phyloP scores from a whole-genome alignment of 2,329 filamentous ascomycete genomes.

The Cytospora piceae region DNA sequence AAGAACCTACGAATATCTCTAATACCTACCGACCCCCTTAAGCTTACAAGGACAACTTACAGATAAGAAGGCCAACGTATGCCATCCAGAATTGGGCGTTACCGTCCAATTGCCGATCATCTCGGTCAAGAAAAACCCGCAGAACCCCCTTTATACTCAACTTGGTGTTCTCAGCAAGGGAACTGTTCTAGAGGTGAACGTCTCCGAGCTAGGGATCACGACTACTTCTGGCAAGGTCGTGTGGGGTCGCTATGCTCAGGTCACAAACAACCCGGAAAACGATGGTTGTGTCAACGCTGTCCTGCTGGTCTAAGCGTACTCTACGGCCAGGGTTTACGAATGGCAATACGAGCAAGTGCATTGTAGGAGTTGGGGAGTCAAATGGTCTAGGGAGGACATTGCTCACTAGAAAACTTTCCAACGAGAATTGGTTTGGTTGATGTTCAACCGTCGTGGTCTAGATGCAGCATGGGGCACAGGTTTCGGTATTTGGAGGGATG shows the following conservation, averaged over 20 bases:
- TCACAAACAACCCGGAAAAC: constrained; percentile 57
- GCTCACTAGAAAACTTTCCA: neutral
- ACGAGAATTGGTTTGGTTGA: too few relatives aligned
- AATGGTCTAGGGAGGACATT: neutral
- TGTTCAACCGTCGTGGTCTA: neutral
- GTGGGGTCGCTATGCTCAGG: constrained; percentile 84
- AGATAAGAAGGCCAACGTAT: constrained; percentile 53
- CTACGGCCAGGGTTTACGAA: too few relatives aligned
- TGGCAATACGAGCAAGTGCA: constrained; percentile 4
- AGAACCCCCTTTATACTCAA: constrained; percentile 89
- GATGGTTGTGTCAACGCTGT: constrained; percentile 40
- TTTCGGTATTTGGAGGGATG: neutral
- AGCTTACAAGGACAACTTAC: too few relatives aligned
- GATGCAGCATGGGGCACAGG: neutral
- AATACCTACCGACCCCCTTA: too few relatives aligned
- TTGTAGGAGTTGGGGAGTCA: constrained; percentile 21
- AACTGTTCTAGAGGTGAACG: constrained; percentile 84
- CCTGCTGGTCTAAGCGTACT: constrained; percentile 33
- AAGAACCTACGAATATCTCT: too few relatives aligned
- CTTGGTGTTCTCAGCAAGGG: constrained; percentile 88
- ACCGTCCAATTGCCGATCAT: constrained; percentile 68
- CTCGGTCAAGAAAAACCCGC: constrained; percentile 72
- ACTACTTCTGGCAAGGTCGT: constrained; percentile 92
- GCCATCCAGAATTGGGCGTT: constrained; percentile 78
- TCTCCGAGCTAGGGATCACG: constrained; percentile 86